Evolutionary conservation across 306 rosid species (phyloP).

Genomic region (Trifolium pratense): DNA sequence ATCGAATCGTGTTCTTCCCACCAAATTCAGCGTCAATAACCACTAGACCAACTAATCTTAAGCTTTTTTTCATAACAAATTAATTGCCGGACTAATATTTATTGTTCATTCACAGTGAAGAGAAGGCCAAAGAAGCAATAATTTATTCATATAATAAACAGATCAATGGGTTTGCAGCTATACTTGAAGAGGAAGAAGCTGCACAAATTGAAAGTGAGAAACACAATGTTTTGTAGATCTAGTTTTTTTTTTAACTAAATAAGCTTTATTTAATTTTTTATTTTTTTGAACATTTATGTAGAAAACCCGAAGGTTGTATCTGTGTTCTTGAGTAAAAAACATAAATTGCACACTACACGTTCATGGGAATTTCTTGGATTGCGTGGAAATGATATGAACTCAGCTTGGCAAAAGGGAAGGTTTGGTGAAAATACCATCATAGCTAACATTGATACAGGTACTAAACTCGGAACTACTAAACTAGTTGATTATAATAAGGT

Average conservation of each 20-base stretch:
- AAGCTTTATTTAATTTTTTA: too few relatives aligned
- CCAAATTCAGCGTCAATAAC: too few relatives aligned
- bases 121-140: too few relatives aligned
- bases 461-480: too few relatives aligned
- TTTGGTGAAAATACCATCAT: constrained; percentile 54
- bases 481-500: too few relatives aligned
- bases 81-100: background rate
- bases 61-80: background rate
- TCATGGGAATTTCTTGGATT: constrained; percentile 76
- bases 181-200: constrained; percentile 50
- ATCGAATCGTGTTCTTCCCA: too few relatives aligned
- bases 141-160: too few relatives aligned
- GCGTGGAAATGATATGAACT: constrained; percentile 39
- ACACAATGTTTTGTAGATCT: background rate
- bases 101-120: background rate
- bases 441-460: constrained; percentile 49
- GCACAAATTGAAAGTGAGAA: constrained; percentile 56
- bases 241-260: background rate
- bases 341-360: constrained; percentile 63
- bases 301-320: constrained; percentile 57
- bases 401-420: constrained; percentile 50
- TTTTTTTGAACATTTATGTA: constrained; percentile 17
- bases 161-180: constrained; percentile 7
- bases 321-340: constrained; percentile 61
- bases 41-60: too few relatives aligned